phyloP scores from a whole-genome alignment of 2,329 filamentous ascomycete genomes.

The Podosphaera aphanis region DNA sequence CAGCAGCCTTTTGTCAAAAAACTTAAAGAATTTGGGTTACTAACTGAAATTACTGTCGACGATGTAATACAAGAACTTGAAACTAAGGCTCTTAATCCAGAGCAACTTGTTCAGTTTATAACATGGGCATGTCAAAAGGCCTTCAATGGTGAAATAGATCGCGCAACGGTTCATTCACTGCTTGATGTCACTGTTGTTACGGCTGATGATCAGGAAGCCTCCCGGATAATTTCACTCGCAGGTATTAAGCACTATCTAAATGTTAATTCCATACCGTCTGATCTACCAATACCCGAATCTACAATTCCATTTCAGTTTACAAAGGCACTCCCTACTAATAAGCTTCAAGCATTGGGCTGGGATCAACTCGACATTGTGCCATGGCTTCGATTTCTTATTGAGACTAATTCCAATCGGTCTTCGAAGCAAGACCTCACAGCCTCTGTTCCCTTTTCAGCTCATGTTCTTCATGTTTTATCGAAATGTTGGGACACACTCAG shows the following conservation, averaged over 20 bases:
- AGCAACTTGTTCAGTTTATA: slow-evolving; percentile 63
- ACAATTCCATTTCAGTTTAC: slow-evolving; percentile 76
- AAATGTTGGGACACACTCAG: slow-evolving; percentile 77
- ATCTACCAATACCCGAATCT: slow-evolving; percentile 54
- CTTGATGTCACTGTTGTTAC: slow-evolving; percentile 63
- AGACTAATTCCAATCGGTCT: slow-evolving; percentile 32
- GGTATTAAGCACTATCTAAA: slow-evolving; percentile 54
- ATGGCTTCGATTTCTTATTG: slow-evolving; percentile 67
- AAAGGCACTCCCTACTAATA: slow-evolving; percentile 36
- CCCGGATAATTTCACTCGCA: slow-evolving; percentile 54
- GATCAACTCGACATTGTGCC: slow-evolving; percentile 59
- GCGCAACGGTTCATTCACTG: slow-evolving; percentile 39
- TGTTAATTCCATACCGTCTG: slow-evolving; percentile 56
- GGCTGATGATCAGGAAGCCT: slow-evolving; percentile 31
- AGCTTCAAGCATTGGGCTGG: slow-evolving; percentile 71
- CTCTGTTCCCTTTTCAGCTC: slow-evolving; percentile 49
- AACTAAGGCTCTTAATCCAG: slow-evolving; percentile 53
- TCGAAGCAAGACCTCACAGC: slow-evolving; percentile 46
- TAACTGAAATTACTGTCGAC: slow-evolving; percentile 67
- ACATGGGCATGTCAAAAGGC: slow-evolving; percentile 61
- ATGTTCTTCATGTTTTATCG: slow-evolving; percentile 57
- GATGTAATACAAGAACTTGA: slow-evolving; percentile 73
- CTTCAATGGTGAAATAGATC: slow-evolving; percentile 47
- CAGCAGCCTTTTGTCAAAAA: slow-evolving; percentile 55
- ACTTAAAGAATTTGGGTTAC: slow-evolving; percentile 60